Evolutionary conservation across 768 basidiomycete genomes (phyloP).

Genomic region (Harrya chromipes): DNA sequence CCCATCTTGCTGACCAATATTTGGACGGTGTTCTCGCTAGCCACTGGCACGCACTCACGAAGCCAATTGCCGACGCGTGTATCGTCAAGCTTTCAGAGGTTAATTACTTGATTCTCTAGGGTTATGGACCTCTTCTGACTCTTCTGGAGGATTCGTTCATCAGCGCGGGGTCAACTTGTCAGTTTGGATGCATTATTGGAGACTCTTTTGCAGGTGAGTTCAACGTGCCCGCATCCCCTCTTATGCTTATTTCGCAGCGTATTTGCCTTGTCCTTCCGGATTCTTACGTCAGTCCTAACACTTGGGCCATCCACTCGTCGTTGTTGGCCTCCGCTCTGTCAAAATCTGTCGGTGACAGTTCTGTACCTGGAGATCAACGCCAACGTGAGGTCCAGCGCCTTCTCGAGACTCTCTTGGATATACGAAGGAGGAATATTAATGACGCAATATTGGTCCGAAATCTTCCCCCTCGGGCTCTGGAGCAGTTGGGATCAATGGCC

Average conservation of each 20-base stretch:
- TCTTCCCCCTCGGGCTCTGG: conserved; percentile 58
- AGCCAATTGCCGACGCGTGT: conserved; percentile 69
- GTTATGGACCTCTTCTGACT: background rate
- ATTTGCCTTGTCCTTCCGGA: conserved; percentile 70
- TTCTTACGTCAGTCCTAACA: conserved; percentile 67
- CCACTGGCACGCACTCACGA: conserved; percentile 66
- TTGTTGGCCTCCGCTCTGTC: conserved; percentile 40
- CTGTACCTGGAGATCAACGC: conserved; percentile 20
- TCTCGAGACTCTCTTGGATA: conserved; percentile 60
- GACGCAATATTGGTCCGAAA: conserved; percentile 76
- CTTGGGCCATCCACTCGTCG: conserved; percentile 57
- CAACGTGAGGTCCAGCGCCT: conserved; percentile 49
- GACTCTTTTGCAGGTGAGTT: conserved; percentile 57
- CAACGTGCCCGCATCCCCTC: background rate
- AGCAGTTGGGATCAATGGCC: conserved; percentile 59
- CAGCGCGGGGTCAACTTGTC: conserved; percentile 53
- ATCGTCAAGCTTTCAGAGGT: conserved; percentile 65
- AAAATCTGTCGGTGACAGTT: conserved; percentile 33
- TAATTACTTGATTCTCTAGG: conserved; percentile 19
- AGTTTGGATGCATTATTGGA: conserved; percentile 53
- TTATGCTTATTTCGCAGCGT: conserved; percentile 41
- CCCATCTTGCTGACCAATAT: conserved; percentile 77
- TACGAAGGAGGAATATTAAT: conserved; percentile 72
- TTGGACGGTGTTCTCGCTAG: conserved; percentile 62
- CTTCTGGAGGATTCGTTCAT: conserved; percentile 49